Base-by-base conservation (phyloP, 1,284 basidiomycete genomes). In the Cerrena zonata region DNA sequence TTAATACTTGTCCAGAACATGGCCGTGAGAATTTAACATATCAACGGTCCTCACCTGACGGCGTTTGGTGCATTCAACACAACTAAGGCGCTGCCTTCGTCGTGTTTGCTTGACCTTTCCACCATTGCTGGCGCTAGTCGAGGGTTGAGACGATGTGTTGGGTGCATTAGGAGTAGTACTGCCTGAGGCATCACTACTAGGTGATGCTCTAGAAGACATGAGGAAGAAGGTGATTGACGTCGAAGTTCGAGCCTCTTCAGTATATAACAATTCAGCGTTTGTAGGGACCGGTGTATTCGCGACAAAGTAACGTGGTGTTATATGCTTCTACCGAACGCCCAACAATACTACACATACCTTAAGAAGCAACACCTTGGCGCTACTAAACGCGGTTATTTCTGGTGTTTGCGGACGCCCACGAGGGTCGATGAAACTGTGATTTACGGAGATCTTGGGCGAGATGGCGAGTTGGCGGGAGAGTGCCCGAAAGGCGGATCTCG, bases 31-130 rank as follows among this genome's bases (percentile, higher is more conserved):
- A 39, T 39, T 4, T 39, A 21, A 39, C 37, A 39, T 5, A 39
- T 10, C 25, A 15, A 3, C 24, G 7, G 41, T 45, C 42, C 42
- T 34, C n/a, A 77, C 78, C 68, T 79, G 77, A 50, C 77, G 66
- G 47, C 77, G 67, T 58, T 77, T 77, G 2, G 79, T 77, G 57
- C 78, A 80, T 58, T 79, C 77, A 10, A 79, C 74, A 55, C 79
- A 80, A 58, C 75, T 78, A 34, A 78, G 63, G 42, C 77, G 69
- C 45, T 65, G 61, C 34, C 63, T 52, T 23, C 57, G 45, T 13
- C 63, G 50, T 12, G 59, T 63, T 50, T 61, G 62, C 47, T 65
- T 65, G 42, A 55, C 56, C 49, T 62, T 63, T 19, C 62, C 62
- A 3, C 54, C 56, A 22, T 39, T n/a, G 27, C 19, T 47, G 12